Base-by-base conservation (phyloP, 345 rosid species). In the Eucalyptus melliodora region DNA sequence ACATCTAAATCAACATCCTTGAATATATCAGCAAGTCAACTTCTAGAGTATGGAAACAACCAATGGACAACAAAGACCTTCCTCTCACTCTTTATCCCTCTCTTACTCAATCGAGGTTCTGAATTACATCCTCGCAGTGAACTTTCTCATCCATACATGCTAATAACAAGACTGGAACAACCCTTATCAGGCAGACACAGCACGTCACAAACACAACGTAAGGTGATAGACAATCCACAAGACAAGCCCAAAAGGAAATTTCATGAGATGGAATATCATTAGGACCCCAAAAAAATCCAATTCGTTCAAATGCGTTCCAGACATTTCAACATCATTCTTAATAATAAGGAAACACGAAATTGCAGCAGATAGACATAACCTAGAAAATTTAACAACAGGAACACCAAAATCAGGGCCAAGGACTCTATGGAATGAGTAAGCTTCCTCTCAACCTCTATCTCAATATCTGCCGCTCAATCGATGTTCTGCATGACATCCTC, bases 401-500 rank as follows among this genome's bases (percentile, higher is more conserved):
- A n/a, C 37, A 65, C 37, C 77, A 65, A 65, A 65, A n/a, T 65
- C 37, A 65, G 77, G 77, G 77, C 77, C 72, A 30, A 62, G 34
- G 5, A 62, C 72, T 62, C 34, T 30, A 62, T 30, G 37, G 37
- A 62, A 14, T 62, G 4, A 30, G 72, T n/a, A 62, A 30, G 37
- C 17, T 62, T 14, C 72, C 40, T 65, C 77, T 65, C 77, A n/a
- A 16, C 40, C 77, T 65, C 77, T 65, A n/a, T 65, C 77, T 65
- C 37, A 15, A n/a, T 3, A 8, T 65, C 77, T 7, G 37, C n/a
- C 87, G 6, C 67, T 40, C 27, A 85, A 42, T 49, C 51, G 89
- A 90, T 44, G 40, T 30, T 82, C 87, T 87, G 87, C 89, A 90
- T 90, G 83, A 90, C 81, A 23, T 90, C 91, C 87, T 90, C 91